Evolutionary conservation across 495 filamentous ascomycete species (phyloP), one percentile per base, ranked within the genome.

Genomic region (Hyphodiscus hymeniophilus): DNA sequence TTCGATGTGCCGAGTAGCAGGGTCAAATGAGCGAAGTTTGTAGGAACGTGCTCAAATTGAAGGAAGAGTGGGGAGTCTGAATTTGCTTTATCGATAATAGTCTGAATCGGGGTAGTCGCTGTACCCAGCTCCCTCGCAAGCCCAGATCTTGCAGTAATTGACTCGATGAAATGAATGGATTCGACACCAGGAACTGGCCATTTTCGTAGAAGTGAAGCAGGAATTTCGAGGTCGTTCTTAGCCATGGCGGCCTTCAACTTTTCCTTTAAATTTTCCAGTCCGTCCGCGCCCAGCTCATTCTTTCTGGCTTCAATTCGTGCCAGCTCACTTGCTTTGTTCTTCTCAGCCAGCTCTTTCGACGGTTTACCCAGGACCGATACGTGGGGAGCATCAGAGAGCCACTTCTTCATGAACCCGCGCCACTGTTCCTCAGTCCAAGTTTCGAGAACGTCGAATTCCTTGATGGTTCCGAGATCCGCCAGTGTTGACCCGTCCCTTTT

Each of bases 21-120:
- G 7, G 75, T 80, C 11, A 97, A 66, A 49, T 87, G 80, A 35
- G 95, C 88, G 60, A 99, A 99, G 56, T 85, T 91, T 36, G 85
- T 90, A 26, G 80, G 78, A 26, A 95, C 84, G 56, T 94, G 79
- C 68, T 99, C 92, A 56, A 92, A 99, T 65, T 99, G 94, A n/a
- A 99, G 74, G 64, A 95, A 99, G 2, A 95, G 71, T 1, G 90
- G 87, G 31, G 77, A 54, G 40, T 74, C 73, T 3, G 73, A 54
- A 7, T 73, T 70, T 44, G 89, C 81, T 18, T 73, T 69, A 57
- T 95, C 86, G 41, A 98, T 76, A 38, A 82, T 60, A 45, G 80
- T 74, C 61, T 98, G 92, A n/a, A 84, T 72, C 0, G 72, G 58
- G 57, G 88, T 91, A 17, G 81, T 67, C 0, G 77, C 57, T 2